Conservation (phyloP, 2,329 filamentous ascomycete genomes). For the Blastomyces silverae region DNA sequence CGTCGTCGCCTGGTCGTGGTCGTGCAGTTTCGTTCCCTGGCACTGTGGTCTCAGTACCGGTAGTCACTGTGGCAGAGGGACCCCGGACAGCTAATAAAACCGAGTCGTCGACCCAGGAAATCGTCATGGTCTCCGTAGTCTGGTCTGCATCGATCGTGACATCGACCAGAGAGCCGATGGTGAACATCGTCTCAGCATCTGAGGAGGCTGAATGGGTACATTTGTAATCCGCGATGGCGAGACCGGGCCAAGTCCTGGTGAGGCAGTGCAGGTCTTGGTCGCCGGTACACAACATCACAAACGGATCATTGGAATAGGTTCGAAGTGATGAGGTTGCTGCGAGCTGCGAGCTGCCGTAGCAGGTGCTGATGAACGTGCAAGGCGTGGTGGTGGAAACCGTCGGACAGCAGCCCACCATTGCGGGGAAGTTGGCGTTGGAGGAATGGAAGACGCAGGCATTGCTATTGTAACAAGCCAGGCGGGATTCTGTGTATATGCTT, state of each 20-base stretch:
- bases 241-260: not conserved
- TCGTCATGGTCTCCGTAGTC: not conserved
- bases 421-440: not conserved
- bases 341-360: not conserved
- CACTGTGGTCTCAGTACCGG: not conserved
- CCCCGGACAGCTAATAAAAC: not conserved
- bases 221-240: not conserved
- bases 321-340: not conserved
- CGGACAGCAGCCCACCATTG: slow-evolving; percentile 2
- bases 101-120: not conserved
- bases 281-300: not conserved
- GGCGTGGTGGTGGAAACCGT: not conserved
- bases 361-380: slow-evolving; percentile 3
- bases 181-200: not conserved
- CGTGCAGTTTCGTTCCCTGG: not conserved
- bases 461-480: not conserved
- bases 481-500: not conserved
- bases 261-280: not conserved
- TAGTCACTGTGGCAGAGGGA: not conserved
- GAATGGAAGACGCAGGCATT: slow-evolving; percentile 3
- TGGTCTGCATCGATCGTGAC: not conserved
- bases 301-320: slow-evolving; percentile 1
- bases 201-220: not conserved
- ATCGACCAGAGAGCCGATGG: not conserved
- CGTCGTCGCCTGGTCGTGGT: not conserved